These are phyloP conservation scores for Patellaria atrata DNA, from an alignment of 495 filamentous ascomycete genomes.

Conservation along the genomic window DNA sequence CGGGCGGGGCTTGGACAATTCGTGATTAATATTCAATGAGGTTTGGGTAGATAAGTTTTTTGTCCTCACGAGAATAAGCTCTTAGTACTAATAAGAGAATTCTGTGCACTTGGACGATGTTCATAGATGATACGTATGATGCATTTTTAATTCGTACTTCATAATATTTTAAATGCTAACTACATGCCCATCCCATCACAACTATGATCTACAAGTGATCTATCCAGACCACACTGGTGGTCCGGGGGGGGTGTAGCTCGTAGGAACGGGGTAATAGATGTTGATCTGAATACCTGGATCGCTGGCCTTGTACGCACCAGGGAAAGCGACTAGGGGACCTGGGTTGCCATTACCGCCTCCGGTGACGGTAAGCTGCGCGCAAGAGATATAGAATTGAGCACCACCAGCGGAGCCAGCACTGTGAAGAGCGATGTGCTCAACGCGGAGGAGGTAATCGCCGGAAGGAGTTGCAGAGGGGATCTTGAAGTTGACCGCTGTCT, in stretches of 20 bases:
- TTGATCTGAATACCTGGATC: conserved; percentile 37
- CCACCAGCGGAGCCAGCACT: conserved; percentile 23
- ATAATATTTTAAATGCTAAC: too few species aligned
- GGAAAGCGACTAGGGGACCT: conserved; percentile 32
- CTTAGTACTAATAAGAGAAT: too few species aligned
- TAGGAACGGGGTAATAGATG: conserved; percentile 27
- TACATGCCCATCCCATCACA: too few species aligned
- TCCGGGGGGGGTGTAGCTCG: conserved; percentile 33
- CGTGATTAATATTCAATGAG: too few species aligned
- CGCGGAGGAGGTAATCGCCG: conserved; percentile 18
- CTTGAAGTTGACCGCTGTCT: conserved; percentile 27
- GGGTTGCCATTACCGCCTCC: conserved; percentile 37
- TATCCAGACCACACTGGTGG: conserved; percentile 14
- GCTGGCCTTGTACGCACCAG: conserved; percentile 36
- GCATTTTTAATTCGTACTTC: too few species aligned
- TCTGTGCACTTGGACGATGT: too few species aligned
- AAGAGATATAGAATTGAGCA: conserved; percentile 40
- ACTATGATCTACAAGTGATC: too few species aligned
- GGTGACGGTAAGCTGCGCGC: conserved; percentile 43
- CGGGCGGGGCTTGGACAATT: too few species aligned
- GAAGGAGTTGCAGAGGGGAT: conserved; percentile 28
- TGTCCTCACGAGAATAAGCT: too few species aligned
- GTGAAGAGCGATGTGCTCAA: conserved; percentile 30
- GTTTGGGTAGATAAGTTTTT: too few species aligned
- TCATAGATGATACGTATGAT: too few species aligned